Percentiles rank a stretch among this genome's conserved stretches.
These are phyloP conservation scores for Talinum fruticosum DNA, from an alignment of 148 eudicot species.

Conservation along the genomic window DNA sequence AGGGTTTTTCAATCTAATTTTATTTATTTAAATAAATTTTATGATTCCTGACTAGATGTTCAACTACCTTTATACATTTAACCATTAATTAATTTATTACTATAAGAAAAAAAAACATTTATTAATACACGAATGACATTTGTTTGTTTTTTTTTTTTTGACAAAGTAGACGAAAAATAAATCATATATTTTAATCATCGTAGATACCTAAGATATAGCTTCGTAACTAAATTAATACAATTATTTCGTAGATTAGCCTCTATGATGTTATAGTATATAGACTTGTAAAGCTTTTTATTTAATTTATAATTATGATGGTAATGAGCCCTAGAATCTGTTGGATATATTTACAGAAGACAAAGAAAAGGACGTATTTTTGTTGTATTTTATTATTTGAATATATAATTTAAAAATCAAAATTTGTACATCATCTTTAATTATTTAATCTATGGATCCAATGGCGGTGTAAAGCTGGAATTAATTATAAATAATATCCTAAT, in stretches of 20 bases:
- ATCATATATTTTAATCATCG: no score
- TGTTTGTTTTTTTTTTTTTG: not conserved
- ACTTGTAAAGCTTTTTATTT: not conserved
- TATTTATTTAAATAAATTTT: not conserved
- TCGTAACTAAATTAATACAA: not conserved
- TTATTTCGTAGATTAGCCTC: not conserved
- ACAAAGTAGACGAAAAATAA: no score
- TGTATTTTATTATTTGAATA: not conserved
- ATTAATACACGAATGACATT: not conserved
- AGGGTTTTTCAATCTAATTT: not conserved
- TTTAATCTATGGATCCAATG: not conserved
- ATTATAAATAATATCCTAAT: not conserved
- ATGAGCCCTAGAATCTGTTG: no score
- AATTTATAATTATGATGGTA: no score
- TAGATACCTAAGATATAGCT: not conserved
- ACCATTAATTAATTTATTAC: no score
- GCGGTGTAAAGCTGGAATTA: not conserved
- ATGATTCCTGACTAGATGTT: slow-evolving; percentile 18
- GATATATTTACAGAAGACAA: not conserved
- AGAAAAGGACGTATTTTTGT: not conserved
- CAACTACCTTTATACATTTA: not conserved
- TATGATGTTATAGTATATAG: not conserved
- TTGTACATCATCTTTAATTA: no score
- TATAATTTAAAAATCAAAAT: no score
- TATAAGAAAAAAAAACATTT: not conserved